These are phyloP conservation scores for Nitzschia sp. DNA, from an alignment of 108 stramenopile genomes.

Conservation along the genomic window DNA sequence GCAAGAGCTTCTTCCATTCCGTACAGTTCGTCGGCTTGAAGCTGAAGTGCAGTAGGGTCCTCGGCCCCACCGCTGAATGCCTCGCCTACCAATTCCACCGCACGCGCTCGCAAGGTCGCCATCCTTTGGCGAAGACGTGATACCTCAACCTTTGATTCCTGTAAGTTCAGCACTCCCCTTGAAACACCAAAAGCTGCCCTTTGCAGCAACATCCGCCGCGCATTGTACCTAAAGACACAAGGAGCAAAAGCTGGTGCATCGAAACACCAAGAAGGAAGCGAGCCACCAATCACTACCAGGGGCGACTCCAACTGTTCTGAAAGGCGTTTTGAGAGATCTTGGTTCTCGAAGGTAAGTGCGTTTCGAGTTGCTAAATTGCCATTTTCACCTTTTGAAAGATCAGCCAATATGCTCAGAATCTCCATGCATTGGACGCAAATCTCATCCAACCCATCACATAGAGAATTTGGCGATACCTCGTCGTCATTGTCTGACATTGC, in stretches of 20 bases:
- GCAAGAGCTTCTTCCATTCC: constrained; percentile 61
- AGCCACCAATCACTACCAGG: constrained; percentile 43
- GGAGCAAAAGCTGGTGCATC: constrained; percentile 42
- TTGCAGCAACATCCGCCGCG: constrained; percentile 38
- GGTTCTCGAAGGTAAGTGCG: constrained; percentile 27
- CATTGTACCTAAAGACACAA: constrained; percentile 45
- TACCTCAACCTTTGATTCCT: constrained; percentile 52
- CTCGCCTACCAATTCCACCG: constrained; percentile 52
- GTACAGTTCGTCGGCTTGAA: constrained; percentile 60
- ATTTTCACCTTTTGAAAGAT: background rate
- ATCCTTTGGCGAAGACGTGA: constrained; percentile 45
- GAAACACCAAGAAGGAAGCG: constrained; percentile 45
- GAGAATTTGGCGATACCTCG: background rate
- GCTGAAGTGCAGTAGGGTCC: constrained; percentile 54
- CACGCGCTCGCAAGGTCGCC: constrained; percentile 47
- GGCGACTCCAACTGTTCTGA: constrained; percentile 45
- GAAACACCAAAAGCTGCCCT: constrained; percentile 52
- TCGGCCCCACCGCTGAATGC: constrained; percentile 60
- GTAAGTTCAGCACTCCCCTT: constrained; percentile 40
- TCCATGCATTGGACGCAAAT: constrained; percentile 47
- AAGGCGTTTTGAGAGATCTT: constrained; percentile 45
- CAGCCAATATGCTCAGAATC: constrained; percentile 31
- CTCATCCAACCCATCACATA: constrained; percentile 42
- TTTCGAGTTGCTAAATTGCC: background rate
- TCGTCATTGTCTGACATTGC: background rate